Base-by-base conservation (phyloP, 306 rosid genomes). In the Fragaria nilgerrensis region DNA sequence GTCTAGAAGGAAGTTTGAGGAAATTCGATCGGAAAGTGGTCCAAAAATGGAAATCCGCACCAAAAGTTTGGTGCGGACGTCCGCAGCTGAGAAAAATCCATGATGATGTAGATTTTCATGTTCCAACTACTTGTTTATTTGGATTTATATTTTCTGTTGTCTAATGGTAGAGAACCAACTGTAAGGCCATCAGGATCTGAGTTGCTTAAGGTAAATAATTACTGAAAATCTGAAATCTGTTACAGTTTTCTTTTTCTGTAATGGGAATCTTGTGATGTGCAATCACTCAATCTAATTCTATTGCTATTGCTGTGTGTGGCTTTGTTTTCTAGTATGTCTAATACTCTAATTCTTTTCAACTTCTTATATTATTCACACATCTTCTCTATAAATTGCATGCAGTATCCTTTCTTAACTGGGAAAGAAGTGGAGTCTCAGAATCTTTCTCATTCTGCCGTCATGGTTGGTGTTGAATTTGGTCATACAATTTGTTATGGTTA, bases 391-490 rank as follows among this genome's bases (percentile, higher is more conserved):
- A 61, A 84, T 66, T 73, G 53, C 61, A 27, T 88, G 90, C 90
- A 96, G 99, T 97, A 96, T 85, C 96, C 91, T 77, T 96, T 96
- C 90, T 93, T 93, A 66, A 86, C 93, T 12, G 93, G 98, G 7
- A 80, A 89, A 78, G 59, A 69, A 7, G 45, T 71, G 78, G n/a
- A n/a, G 79, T 81, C 87, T 76, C 80, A 74, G 83, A 70, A 83
- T 75, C 52, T 23, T 55, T 70, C 81, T 64, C 25, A 39, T 72
- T 9, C 77, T 64, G 63, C 89, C 52, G 80, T 64, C 82, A 65
- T 58, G n/a, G 99, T 96, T 84, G 80, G 94, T 77, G 52, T 70
- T 50, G 66, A 82, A 22, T 58, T 23, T 41, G 1, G 15, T 22
- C 7, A 0, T n/a, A n/a, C n/a, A n/a, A n/a, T n/a, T n/a, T n/a